A percentile compares a stretch with the other conserved stretches of the same genome.
These are phyloP conservation scores for Saraca asoca DNA, from an alignment of 331 rosid genomes.

Conservation along the genomic window DNA sequence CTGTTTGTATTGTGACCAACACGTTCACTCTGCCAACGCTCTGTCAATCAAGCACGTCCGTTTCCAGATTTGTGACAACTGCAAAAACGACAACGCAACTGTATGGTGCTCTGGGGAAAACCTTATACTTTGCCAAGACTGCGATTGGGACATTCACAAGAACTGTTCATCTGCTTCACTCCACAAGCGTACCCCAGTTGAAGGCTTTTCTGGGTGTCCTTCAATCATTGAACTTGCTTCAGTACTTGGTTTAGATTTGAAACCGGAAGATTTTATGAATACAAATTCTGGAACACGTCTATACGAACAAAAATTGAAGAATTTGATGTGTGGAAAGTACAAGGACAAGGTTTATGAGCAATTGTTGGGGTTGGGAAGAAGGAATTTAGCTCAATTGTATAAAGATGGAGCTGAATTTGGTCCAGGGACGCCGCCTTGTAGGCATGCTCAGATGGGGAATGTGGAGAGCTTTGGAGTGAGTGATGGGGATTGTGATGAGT, in stretches of 20 bases:
- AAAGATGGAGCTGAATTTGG: not conserved
- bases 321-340: not conserved
- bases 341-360: conserved; percentile 23
- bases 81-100: conserved; percentile 55
- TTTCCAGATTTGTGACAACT: conserved; percentile 71
- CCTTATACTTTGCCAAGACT: conserved; percentile 61
- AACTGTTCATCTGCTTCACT: conserved; percentile 46
- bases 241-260: conserved; percentile 51
- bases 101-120: conserved; percentile 61
- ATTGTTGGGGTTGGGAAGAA: conserved; percentile 17
- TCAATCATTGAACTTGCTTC: conserved; percentile 56
- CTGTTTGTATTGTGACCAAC: conserved; percentile 68
- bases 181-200: conserved; percentile 48
- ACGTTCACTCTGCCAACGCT: conserved; percentile 67
- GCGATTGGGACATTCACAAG: conserved; percentile 66
- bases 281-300: not conserved
- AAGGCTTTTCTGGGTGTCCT: conserved; percentile 67
- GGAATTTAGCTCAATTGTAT: not conserved
- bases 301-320: conserved; percentile 6
- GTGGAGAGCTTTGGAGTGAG: not conserved
- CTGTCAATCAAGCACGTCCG: conserved; percentile 65
- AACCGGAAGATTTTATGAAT: not conserved
- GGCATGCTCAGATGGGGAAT: not conserved
- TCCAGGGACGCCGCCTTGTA: conserved; percentile 4
- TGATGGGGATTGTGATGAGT: conserved; percentile 9